Evolutionary conservation across 768 basidiomycete species (phyloP).

Genomic region (Cubamyces sp.): DNA sequence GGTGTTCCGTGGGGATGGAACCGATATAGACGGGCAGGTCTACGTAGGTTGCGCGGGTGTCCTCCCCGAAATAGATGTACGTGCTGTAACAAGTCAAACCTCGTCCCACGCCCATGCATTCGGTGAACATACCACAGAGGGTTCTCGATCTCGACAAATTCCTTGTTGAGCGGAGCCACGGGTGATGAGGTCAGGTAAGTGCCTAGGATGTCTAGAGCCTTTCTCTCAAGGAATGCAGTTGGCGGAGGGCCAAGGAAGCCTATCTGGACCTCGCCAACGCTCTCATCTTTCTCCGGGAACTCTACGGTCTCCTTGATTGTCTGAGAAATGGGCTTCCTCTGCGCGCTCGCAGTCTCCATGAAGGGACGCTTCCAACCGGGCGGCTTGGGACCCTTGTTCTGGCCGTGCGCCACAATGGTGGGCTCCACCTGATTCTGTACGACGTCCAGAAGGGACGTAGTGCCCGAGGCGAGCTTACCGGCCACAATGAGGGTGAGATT

Average conservation of each 20-base stretch:
- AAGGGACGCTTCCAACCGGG: constrained; percentile 93
- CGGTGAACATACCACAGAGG: constrained; percentile 72
- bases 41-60: constrained; percentile 69
- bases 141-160: constrained; percentile 88
- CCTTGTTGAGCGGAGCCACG: constrained; percentile 83
- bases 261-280: constrained; percentile 84
- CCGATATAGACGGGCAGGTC: constrained; percentile 80
- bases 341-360: constrained; percentile 80
- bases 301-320: constrained; percentile 72
- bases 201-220: constrained; percentile 85
- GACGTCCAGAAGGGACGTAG: constrained; percentile 74
- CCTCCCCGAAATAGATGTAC: constrained; percentile 84
- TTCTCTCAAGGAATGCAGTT: constrained; percentile 70
- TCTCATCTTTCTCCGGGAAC: constrained; percentile 97
- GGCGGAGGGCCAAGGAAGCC: constrained; percentile 79
- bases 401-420: constrained; percentile 72
- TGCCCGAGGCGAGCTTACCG: constrained; percentile 83
- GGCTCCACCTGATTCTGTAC: constrained; percentile 87
- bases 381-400: constrained; percentile 71
- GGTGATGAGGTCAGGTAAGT: constrained; percentile 87
- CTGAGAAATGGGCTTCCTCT: constrained; percentile 53
- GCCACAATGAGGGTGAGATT: constrained; percentile 89
- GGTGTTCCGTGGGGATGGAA: constrained; percentile 80
- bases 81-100: constrained; percentile 50
- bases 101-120: neutral